Base-by-base conservation (phyloP, 768 basidiomycete species). In the Grammothele lineata region DNA sequence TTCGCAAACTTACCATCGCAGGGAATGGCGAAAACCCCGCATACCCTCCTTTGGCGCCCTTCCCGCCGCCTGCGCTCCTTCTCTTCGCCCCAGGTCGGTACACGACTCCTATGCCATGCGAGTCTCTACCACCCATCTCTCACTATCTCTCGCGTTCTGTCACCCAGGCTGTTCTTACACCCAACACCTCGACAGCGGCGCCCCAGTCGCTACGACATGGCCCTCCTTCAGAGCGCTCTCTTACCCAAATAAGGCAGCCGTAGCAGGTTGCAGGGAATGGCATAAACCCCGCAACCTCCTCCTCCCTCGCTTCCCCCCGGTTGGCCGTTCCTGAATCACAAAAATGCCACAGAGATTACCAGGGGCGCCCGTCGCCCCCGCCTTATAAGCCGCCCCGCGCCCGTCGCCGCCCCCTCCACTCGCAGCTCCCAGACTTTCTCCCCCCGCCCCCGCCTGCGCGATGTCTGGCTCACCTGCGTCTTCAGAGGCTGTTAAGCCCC, bases 21-120 rank as follows among this genome's bases (percentile, higher is more conserved):
- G 38, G 47, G 40, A 48, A 48, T 48, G 23, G 47, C 47, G 40
- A 37, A 48, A 48, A 48, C 34, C 36, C 40, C 40, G 47, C 47
- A 48, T 14, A 40, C 15, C 23, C 18, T 4, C 9, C 14, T 7
- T 12, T 24, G 9, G 37, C 30, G 11, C 17, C 33, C 18, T 18
- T 8, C 12, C 14, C 19, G 27, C 24, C 11, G 7, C n/a, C 12
- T 25, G 21, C 21, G 17, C 17, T 30, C 8, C 27, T 7, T 7
- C 27, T 7, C 5, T n/a, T 12, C 19, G 10, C 34, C 18, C 24
- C 10, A 12, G 15, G 12, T 3, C 2, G 25, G 32, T 7, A 14
- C 27, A 14, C 27, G 8, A 30, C 27, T 7, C 27, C 14, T 30
- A 30, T 14, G 7, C 27, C 8, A 7, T 30, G 8, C 7, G 27